Conservation (phyloP, 441 rosid species). For the Biscutella auriculata region DNA sequence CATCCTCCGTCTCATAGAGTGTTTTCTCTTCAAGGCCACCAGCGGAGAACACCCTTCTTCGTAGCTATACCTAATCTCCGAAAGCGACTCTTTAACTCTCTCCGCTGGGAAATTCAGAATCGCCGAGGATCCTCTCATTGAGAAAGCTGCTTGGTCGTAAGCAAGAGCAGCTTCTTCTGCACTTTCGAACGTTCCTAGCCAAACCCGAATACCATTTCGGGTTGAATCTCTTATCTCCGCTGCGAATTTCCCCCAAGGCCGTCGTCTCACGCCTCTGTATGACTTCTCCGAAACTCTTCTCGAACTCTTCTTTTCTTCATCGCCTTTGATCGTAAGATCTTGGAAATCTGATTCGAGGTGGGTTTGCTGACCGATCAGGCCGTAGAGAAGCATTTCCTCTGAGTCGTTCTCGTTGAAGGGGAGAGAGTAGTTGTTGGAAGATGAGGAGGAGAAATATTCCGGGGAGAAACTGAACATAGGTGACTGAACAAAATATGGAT, state of each 20-base stretch:
- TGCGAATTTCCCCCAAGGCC: constrained; percentile 92
- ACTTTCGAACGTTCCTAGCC: constrained; percentile 85
- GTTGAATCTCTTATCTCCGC: constrained; percentile 93
- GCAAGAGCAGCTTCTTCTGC: constrained; percentile 91
- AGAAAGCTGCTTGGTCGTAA: constrained; percentile 80
- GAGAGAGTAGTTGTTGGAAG: constrained; percentile 27
- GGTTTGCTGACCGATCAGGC: constrained; percentile 35
- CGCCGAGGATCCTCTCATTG: constrained; percentile 74
- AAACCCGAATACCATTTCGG: constrained; percentile 56
- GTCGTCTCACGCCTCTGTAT: constrained; percentile 68
- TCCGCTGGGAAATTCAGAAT: constrained; percentile 70
- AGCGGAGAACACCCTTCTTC: constrained; percentile 77
- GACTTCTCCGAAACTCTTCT: constrained; percentile 34
- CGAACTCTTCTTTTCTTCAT: constrained; percentile 16
- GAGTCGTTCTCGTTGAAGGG: constrained; percentile 95
- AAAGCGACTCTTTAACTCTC: constrained; percentile 52
- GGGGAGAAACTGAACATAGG: constrained; percentile 44
- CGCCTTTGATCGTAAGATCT: neutral
- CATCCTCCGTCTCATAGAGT: constrained; percentile 56
- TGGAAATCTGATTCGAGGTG: neutral
- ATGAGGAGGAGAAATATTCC: constrained; percentile 32
- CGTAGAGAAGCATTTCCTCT: constrained; percentile 76
- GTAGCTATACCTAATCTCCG: constrained; percentile 33
- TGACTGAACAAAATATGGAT: constrained; percentile 32
- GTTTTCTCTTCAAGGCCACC: constrained; percentile 68